Evolutionary conservation across 2,329 filamentous ascomycete species (phyloP).

Genomic region (Fusarium sp.): DNA sequence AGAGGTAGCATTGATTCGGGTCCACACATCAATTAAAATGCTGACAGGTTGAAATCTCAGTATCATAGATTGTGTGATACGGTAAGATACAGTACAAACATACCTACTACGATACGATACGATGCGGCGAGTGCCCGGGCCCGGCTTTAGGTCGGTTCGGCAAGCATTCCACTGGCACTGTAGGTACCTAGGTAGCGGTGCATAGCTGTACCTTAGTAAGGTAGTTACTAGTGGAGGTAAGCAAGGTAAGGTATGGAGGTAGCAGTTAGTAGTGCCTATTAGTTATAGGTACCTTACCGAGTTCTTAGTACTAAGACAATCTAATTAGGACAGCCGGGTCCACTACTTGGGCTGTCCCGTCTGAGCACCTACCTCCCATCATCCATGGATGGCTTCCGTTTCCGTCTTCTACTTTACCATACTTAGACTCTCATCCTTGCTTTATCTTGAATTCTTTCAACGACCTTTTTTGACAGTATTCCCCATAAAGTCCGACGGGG

Average conservation of each 20-base stretch:
- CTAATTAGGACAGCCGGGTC: conserved; percentile 7
- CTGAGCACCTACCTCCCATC: conserved; percentile 19
- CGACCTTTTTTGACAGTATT: not conserved
- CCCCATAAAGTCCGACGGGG: conserved; percentile 1
- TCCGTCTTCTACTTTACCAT: conserved; percentile 21
- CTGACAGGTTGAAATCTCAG: not conserved
- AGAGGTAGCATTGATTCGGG: not conserved
- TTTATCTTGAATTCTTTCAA: conserved; percentile 13
- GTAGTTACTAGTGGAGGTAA: not conserved
- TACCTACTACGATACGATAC: not conserved
- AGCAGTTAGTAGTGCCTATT: not conserved
- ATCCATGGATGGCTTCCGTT: conserved; percentile 19
- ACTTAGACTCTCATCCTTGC: conserved; percentile 10
- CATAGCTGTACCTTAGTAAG: not conserved
- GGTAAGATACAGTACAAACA: not conserved
- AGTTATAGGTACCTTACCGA: not conserved
- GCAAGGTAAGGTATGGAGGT: not conserved
- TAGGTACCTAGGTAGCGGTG: not conserved
- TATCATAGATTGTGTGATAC: not conserved
- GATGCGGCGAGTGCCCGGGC: not conserved
- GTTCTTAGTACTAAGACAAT: not conserved
- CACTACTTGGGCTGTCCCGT: conserved; percentile 29
- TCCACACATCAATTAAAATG: conserved; percentile 2
- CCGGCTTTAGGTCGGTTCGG: not conserved
- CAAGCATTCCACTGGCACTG: not conserved